These are phyloP conservation scores for Leccinum incarnatum DNA, from an alignment of 768 basidiomycete species.

Conservation along the genomic window DNA sequence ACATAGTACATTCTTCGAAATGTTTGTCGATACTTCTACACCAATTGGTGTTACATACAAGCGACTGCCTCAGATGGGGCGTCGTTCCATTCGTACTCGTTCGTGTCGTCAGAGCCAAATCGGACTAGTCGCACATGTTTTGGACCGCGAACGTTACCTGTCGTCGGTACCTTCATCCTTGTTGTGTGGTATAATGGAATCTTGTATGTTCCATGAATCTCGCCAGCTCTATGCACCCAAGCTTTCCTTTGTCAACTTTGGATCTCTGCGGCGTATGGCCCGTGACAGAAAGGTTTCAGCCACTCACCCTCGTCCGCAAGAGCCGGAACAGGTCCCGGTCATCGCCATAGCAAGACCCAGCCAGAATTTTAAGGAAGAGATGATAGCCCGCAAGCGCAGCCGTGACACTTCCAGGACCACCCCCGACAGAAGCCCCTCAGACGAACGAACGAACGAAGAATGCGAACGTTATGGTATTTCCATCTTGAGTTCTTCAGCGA, in stretches of 20 bases:
- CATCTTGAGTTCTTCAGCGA: not conserved
- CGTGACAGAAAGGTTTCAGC: conserved; percentile 40
- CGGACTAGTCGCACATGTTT: too few relatives aligned
- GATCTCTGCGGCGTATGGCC: conserved; percentile 53
- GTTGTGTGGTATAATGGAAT: too few relatives aligned
- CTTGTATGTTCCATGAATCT: too few relatives aligned
- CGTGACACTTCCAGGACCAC: conserved; percentile 24
- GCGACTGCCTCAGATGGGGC: too few relatives aligned
- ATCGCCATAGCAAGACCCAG: conserved; percentile 32
- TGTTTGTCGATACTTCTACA: too few relatives aligned
- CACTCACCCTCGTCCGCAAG: conserved; percentile 20
- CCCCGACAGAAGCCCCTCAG: conserved; percentile 32
- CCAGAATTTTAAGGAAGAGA: conserved; percentile 29
- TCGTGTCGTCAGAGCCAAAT: too few relatives aligned
- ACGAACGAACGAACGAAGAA: conserved; percentile 35
- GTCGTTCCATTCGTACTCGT: too few relatives aligned
- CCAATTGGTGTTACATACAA: too few relatives aligned
- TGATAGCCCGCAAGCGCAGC: conserved; percentile 29
- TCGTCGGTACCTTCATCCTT: too few relatives aligned
- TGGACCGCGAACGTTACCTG: too few relatives aligned
- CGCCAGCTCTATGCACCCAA: conserved; percentile 12
- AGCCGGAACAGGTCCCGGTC: conserved; percentile 27
- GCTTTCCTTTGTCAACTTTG: conserved; percentile 42
- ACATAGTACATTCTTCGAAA: too few relatives aligned
- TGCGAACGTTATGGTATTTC: conserved; percentile 29